Evolutionary conservation across 306 rosid genomes (phyloP), one percentile per base, ranked within the genome.

Genomic region (Medicago lupulina): DNA sequence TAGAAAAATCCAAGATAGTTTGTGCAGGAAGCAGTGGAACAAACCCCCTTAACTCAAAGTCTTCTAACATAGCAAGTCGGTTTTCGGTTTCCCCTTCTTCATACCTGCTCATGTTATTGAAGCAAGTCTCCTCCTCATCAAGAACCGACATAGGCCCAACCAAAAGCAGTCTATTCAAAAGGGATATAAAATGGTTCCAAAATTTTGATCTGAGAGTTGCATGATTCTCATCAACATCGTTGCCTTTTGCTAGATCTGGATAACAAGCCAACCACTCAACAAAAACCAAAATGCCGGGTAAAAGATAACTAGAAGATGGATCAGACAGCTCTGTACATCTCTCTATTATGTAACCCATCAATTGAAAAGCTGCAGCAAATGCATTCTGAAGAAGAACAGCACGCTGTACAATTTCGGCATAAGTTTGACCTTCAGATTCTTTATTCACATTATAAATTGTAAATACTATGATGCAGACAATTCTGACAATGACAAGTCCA

Each of bases 11-110:
- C 89, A 93, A 88, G 84, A 91, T 87, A 53, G 85, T 89, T 39
- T 93, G 98, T 19, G 97, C 98, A 21, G 97, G 97, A 85, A 89
- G 83, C 60, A 93, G 97, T 21, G 98, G 97, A 89, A 84, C 9
- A 67, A 89, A 93, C 66, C 98, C 98, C 84, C 97, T 89, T 72
- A 93, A 83, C 85, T 93, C 97, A 70, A 88, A 77, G 88, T 93
- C 98, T 77, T 93, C 97, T 85, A 85, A 86, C 79, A 91, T 79
- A 79, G 97, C 98, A 87, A 85, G 88, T 58, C 91, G 84, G 46
- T 91, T 93, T 74, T 91, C 98, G 58, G 94, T 89, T 77, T 91
- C 90, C 19, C 94, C 98, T 80, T 93, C 98, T 75, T 91, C 96
- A 67, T 91, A 93, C 82, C 80, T 88, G 82, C 90, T 89, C 92